Conservation (phyloP, 208 protist species). For the Leishmania amazonensis region DNA sequence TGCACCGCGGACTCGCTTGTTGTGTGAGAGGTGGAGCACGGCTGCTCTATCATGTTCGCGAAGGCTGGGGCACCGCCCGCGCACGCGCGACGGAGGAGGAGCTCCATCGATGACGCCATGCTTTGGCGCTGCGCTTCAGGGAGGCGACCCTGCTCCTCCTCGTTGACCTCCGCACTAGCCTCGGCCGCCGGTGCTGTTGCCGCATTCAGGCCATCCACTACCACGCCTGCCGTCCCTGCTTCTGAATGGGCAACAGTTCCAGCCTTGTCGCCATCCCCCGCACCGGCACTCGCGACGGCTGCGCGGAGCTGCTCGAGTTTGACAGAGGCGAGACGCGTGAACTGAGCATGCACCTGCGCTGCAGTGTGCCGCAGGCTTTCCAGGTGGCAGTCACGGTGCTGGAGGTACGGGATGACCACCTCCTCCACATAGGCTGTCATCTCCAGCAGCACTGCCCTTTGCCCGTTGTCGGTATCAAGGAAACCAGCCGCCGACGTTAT, state of each 20-base stretch:
- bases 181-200: background rate
- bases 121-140: slow-evolving; percentile 3
- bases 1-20: background rate
- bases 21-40: background rate
- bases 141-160: background rate
- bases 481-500: background rate
- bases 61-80: background rate
- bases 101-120: background rate
- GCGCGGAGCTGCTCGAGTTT: slow-evolving; percentile 4
- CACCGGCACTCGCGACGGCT: background rate
- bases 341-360: slow-evolving; percentile 22
- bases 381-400: slow-evolving; percentile 33
- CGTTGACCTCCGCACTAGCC: background rate
- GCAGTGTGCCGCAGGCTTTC: slow-evolving; percentile 16
- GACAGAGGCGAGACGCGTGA: slow-evolving; percentile 7
- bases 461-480: background rate
- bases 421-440: slow-evolving; percentile 10
- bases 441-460: background rate
- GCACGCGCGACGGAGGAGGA: slow-evolving; percentile 6
- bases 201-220: background rate
- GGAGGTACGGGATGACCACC: slow-evolving; percentile 23
- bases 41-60: too few species aligned
- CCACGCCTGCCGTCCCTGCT: background rate
- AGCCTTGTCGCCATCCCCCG: background rate
- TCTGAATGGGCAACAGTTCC: background rate